phyloP scores from a whole-genome alignment of 352 stramenopile species.

The Phytopythium helicoides region DNA sequence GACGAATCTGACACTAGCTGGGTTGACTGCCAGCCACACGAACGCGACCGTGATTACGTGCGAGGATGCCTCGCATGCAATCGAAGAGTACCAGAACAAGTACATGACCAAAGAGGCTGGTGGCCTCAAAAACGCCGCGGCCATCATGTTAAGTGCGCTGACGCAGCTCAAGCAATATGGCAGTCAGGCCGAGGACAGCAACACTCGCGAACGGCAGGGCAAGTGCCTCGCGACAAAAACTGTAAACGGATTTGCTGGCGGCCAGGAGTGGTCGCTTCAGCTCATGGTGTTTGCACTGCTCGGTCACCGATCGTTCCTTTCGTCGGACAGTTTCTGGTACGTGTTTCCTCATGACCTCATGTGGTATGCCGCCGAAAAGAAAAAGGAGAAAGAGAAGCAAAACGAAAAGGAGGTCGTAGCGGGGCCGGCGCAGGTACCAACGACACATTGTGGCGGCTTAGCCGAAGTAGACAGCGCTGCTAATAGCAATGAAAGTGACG shows the following conservation, averaged over 20 bases:
- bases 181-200: background rate
- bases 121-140: background rate
- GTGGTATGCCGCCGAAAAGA: too few relatives aligned
- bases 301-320: background rate
- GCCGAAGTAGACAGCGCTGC: background rate
- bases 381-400: too few relatives aligned
- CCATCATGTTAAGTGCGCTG: background rate
- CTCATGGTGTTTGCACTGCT: background rate
- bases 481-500: background rate
- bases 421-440: too few relatives aligned
- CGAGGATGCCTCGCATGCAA: background rate
- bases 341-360: background rate
- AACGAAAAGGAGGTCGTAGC: background rate
- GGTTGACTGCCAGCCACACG: background rate
- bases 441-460: too few relatives aligned
- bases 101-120: slow-evolving; percentile 1
- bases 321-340: background rate
- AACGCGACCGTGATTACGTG: background rate
- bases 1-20: slow-evolving; percentile 2
- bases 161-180: background rate
- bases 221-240: background rate
- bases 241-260: background rate
- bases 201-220: background rate
- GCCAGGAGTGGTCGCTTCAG: background rate
- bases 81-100: background rate